Base-by-base conservation (phyloP, 108 stramenopile species). In the Fragilaria crotonensis region DNA sequence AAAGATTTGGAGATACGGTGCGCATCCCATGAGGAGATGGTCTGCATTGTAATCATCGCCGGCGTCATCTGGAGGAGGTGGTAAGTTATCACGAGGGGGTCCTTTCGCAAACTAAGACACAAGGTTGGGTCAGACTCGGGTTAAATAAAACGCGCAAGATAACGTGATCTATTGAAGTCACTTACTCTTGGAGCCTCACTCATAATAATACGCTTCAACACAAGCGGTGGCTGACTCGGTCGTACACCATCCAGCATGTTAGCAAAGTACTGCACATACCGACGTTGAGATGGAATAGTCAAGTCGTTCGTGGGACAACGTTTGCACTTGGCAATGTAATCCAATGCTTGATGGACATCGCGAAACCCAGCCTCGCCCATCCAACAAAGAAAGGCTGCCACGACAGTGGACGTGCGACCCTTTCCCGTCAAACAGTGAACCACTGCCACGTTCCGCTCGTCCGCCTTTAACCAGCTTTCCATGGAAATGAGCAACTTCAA, bases 371-470 rank as follows among this genome's bases (percentile, higher is more conserved):
- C 86, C 61, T 94, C 87, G 9, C 95, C 96, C 68, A 94, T 78
- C 98, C 98, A 97, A 50, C 87, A 90, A 45, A 97, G 64, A 48
- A 95, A 89, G 30, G 92, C 90, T 0, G 96, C 92, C 4, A 95
- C 52, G 19, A 97, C 94, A 0, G 87, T 95, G 22, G 68, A 72
- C 7, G 94, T 96, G 21, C 95, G 67, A 2, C 98, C 98, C 53
- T 88, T 76, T 7, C 98, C 98, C 4, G 95, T 96, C 52, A 98
- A 78, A 75, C 98, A 98, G 64, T 97, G 96, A 5, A 98, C 71
- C 0, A 95, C 95, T 19, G 96, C 94, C 25, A 97, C 96, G 62
- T 93, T 91, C 48, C 74, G 68, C 9, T 72, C 70, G 63, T 95
- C 95, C 25, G 96, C 95, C 61, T 81, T 84, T 49, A 99, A 67